Percentiles rank a stretch among this genome's conserved stretches.
phyloP scores from a whole-genome alignment of 208 protist species.

The Angomonas ambiguus region DNA sequence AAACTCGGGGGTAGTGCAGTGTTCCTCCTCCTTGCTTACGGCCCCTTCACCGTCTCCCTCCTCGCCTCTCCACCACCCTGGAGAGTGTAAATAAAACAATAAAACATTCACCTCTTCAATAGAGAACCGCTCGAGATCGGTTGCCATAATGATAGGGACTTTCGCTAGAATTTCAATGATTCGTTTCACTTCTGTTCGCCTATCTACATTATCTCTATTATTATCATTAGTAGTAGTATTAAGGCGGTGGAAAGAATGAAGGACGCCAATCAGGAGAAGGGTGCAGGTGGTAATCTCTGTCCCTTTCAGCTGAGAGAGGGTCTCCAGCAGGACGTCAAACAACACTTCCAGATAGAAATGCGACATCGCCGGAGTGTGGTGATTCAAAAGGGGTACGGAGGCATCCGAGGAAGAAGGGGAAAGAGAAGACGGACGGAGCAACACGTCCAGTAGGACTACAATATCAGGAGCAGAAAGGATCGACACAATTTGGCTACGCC shows the following conservation, averaged over 20 bases:
- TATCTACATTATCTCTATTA: no score
- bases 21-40: background rate
- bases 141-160: background rate
- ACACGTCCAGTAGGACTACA: background rate
- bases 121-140: background rate
- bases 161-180: background rate
- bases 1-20: no score
- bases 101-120: background rate
- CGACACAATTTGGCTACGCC: background rate
- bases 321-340: background rate
- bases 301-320: background rate
- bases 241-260: background rate
- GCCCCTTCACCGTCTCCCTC: no score
- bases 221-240: background rate
- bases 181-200: background rate
- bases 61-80: no score
- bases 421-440: no score
- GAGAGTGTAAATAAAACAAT: conserved; percentile 1
- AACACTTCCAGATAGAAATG: background rate
- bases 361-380: background rate
- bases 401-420: no score
- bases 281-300: background rate
- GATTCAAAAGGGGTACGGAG: no score
- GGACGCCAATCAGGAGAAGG: background rate
- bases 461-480: background rate